Percentiles rank a stretch among this genome's conserved stretches.
phyloP scores from a whole-genome alignment of 2,329 filamentous ascomycete species.

The Venturia asperata region DNA sequence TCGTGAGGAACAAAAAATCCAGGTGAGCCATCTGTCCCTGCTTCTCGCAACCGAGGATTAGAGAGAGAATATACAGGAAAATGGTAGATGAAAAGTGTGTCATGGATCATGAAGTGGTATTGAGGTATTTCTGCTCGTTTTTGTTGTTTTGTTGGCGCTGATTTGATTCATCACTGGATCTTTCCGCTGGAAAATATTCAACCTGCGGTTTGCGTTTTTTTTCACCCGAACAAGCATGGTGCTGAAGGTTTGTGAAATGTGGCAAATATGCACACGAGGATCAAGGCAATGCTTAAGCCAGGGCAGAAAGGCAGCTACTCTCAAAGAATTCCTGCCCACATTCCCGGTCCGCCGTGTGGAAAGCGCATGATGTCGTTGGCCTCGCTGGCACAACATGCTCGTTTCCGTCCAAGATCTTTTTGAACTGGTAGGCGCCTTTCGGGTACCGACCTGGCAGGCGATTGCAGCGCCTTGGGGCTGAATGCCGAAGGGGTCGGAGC shows the following conservation, averaged over 20 bases:
- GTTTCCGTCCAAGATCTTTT: slow-evolving; percentile 50
- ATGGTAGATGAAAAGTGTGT: neutral
- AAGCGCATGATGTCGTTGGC: slow-evolving; percentile 40
- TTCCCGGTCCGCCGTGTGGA: slow-evolving; percentile 50
- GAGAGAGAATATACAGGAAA: neutral
- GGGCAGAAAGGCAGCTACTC: neutral
- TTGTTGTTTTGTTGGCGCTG: neutral
- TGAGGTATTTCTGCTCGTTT: neutral
- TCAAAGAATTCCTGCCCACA: slow-evolving; percentile 58
- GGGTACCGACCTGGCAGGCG: slow-evolving; percentile 33
- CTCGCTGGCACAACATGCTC: slow-evolving; percentile 59
- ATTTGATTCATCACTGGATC: neutral
- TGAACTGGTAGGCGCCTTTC: slow-evolving; percentile 40
- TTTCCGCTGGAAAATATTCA: neutral
- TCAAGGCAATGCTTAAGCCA: neutral
- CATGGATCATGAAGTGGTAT: neutral
- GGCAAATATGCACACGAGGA: slow-evolving; percentile 13
- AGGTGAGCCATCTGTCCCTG: neutral
- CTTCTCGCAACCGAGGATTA: neutral
- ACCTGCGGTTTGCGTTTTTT: neutral
- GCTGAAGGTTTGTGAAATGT: slow-evolving; percentile 3
- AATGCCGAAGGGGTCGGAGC: slow-evolving; percentile 24
- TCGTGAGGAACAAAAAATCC: neutral
- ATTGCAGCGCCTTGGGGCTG: slow-evolving; percentile 33
- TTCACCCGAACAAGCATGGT: neutral